Evolutionary conservation across 1,284 basidiomycete species (phyloP).

Genomic region (Microbotryum saponariae): DNA sequence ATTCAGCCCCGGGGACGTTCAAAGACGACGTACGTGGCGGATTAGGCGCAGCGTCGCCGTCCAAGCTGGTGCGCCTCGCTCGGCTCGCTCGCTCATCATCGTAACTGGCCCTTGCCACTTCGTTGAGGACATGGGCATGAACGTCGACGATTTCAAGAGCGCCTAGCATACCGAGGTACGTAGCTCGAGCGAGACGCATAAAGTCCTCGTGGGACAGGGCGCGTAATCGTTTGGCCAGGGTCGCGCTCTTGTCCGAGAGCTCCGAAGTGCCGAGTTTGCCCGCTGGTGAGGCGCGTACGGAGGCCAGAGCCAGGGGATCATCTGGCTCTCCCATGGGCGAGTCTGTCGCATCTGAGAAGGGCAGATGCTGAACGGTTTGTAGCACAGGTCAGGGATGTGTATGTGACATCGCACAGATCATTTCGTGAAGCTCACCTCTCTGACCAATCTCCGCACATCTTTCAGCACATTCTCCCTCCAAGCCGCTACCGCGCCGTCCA

Average conservation of each 20-base stretch:
- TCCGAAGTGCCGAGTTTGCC: slow-evolving; percentile 13
- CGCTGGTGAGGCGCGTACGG: slow-evolving; percentile 4
- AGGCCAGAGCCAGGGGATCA: slow-evolving; percentile 20
- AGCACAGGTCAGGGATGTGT: not conserved
- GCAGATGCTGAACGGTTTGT: slow-evolving; percentile 11
- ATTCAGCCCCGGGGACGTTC: slow-evolving; percentile 6
- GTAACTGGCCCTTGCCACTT: slow-evolving; percentile 48
- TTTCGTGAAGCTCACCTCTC: slow-evolving; percentile 37
- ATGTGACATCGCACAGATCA: not conserved
- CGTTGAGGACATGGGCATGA: slow-evolving; percentile 57
- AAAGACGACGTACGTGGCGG: not conserved
- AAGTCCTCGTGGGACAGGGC: slow-evolving; percentile 64
- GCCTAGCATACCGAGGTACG: slow-evolving; percentile 61
- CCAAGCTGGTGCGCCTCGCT: slow-evolving; percentile 1
- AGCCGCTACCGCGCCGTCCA: slow-evolving; percentile 59
- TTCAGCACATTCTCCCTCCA: slow-evolving; percentile 70
- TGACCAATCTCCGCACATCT: slow-evolving; percentile 58
- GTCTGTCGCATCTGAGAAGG: slow-evolving; percentile 8
- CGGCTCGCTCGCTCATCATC: slow-evolving; percentile 8
- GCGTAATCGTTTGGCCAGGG: slow-evolving; percentile 55
- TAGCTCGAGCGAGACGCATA: slow-evolving; percentile 53
- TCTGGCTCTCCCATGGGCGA: slow-evolving; percentile 20
- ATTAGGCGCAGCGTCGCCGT: too few relatives aligned
- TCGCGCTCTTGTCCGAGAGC: slow-evolving; percentile 42
- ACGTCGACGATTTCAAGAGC: slow-evolving; percentile 63